Base-by-base conservation (phyloP, 208 protist genomes). In the Acanthamoeba lenticulata region DNA sequence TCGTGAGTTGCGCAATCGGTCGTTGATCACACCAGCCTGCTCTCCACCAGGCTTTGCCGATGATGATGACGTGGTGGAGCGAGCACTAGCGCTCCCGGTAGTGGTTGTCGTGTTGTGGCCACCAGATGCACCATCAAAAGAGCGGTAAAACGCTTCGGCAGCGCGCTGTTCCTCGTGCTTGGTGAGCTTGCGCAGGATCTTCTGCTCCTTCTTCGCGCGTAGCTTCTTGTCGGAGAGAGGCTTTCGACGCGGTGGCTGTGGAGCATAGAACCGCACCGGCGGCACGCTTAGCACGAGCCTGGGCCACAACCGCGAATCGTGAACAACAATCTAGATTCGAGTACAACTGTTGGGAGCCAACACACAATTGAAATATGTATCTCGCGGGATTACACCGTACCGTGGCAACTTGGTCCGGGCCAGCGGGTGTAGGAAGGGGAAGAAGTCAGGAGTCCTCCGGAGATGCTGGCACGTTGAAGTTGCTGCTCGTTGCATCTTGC, bases 121-220 rank as follows among this genome's bases (percentile, higher is more conserved):
- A 27, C 55, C 45, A 15, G 45, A 15, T 5, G 45, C 45, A 15
- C 9, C 45, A 19, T 52, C 45, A 15, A 15, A 5, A 5, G 5
- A 15, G 9, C 15, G 24, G 55, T 62, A 62, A 27, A 62, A 62
- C 24, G 65, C 65, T 15, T 77, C 65, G 27, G 65, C 36, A 36
- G 34, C 36, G 36, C 65, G 65, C 65, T 77, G 32, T 32, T 77
- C 65, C 29, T 77, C 65, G 5, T 77, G 29, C 65, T 77, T 77
- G 65, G 65, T 77, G 34, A 77, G 36, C 65, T 77, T 77, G 65
- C 65, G 65, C 9, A 77, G 65, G 65, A 77, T 77, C 65, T 77
- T 77, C 65, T 77, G 32, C 65, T 77, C 65, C 65, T 77, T 77
- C 65, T 77, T 77, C 29, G 40, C 65, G 34, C 21, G 65, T 32